A percentile compares a stretch with the other conserved stretches of the same genome.
phyloP scores from a whole-genome alignment of 768 basidiomycete species.

The Kwoniella pini region DNA sequence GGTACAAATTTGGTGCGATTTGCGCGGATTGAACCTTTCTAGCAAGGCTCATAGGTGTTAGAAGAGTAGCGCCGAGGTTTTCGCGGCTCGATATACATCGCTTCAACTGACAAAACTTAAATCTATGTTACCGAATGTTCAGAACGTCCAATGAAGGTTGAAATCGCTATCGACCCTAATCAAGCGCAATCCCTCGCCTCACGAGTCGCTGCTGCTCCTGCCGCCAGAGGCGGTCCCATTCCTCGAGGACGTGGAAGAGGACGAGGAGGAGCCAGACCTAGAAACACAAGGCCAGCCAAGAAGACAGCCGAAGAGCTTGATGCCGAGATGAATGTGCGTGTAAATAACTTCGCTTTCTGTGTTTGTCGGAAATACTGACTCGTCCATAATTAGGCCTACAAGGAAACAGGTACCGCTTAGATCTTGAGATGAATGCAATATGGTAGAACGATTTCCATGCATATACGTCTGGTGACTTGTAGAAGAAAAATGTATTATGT shows the following conservation, averaged over 20 bases:
- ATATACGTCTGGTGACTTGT: slow-evolving; percentile 4
- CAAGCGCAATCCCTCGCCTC: slow-evolving; percentile 69
- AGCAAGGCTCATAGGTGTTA: neutral
- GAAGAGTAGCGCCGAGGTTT: neutral
- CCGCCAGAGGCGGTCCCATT: slow-evolving; percentile 50
- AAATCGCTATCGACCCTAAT: slow-evolving; percentile 88
- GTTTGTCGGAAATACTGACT: neutral
- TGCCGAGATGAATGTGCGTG: slow-evolving; percentile 92
- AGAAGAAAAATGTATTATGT: slow-evolving; percentile 4
- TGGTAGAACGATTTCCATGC: slow-evolving; percentile 2
- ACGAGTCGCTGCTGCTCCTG: slow-evolving; percentile 68
- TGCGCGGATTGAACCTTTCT: too few relatives aligned
- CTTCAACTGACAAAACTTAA: neutral
- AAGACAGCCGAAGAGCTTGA: slow-evolving; percentile 90
- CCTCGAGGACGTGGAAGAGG: slow-evolving; percentile 38
- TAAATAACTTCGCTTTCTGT: neutral
- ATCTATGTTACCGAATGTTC: slow-evolving; percentile 11
- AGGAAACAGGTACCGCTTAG: slow-evolving; percentile 29
- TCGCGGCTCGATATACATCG: neutral
- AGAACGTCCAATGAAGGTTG: slow-evolving; percentile 99
- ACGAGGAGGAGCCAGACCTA: slow-evolving; percentile 56
- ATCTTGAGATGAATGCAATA: neutral
- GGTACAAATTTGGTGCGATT: neutral
- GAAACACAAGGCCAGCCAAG: slow-evolving; percentile 46
- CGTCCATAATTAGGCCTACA: slow-evolving; percentile 31